A percentile compares a stretch with the other conserved stretches of the same genome.
phyloP scores from a whole-genome alignment of 2,329 filamentous ascomycete genomes.

The Diaporthe capsici region DNA sequence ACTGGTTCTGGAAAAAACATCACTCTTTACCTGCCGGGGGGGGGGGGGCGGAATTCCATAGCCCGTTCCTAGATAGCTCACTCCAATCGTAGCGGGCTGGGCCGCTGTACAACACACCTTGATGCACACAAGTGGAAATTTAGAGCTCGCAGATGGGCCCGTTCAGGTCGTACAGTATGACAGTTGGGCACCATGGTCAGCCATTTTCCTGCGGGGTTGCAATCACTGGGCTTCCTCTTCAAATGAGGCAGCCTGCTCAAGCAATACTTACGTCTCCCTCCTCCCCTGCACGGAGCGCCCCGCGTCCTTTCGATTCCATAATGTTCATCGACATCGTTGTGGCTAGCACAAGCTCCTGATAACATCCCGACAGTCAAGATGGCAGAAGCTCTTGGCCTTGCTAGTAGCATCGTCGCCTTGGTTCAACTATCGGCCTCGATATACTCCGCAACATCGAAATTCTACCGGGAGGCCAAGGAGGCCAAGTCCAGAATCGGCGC shows the following conservation, averaged over 20 bases:
- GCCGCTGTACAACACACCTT: not conserved
- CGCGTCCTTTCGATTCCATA: accelerated
- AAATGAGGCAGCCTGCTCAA: not conserved
- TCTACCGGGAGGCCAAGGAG: not conserved
- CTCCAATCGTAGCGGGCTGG: not conserved
- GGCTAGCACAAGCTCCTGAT: not conserved
- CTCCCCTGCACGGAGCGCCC: not conserved
- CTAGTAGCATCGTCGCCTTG: not conserved
- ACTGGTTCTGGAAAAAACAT: too few relatives aligned
- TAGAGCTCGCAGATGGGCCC: not conserved
- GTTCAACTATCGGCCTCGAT: not conserved
- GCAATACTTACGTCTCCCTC: not conserved
- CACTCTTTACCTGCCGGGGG: too few relatives aligned
- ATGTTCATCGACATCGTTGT: not conserved
- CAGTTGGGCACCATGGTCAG: not conserved
- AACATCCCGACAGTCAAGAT: not conserved
- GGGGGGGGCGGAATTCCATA: too few relatives aligned
- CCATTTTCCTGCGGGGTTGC: not conserved
- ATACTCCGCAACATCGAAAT: not conserved
- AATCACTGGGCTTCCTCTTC: too few relatives aligned
- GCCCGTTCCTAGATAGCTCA: too few relatives aligned
- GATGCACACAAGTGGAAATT: not conserved
- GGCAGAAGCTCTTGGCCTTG: not conserved
- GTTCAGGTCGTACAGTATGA: not conserved
- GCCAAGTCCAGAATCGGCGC: not conserved